phyloP scores from a whole-genome alignment of 352 stramenopile genomes.

The Phytophthora meadii region DNA sequence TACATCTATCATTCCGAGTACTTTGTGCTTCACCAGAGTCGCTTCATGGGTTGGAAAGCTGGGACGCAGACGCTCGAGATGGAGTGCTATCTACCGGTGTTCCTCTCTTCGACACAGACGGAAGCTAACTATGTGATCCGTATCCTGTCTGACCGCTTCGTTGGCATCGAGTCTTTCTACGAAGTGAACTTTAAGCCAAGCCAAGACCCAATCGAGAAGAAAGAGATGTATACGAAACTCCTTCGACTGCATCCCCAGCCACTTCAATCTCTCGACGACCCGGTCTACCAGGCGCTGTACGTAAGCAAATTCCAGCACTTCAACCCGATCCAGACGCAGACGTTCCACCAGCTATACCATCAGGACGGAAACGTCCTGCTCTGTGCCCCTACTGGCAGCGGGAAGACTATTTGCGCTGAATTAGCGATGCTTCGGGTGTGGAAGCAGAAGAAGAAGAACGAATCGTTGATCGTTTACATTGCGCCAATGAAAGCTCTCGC shows the following conservation, averaged over 20 bases:
- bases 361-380: slow-evolving; percentile 96
- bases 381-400: slow-evolving; percentile 96
- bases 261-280: slow-evolving; percentile 91
- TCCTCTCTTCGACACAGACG: slow-evolving; percentile 91
- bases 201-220: slow-evolving; percentile 43
- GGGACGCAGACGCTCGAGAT: slow-evolving; percentile 80
- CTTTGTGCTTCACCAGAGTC: slow-evolving; percentile 85
- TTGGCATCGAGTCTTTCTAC: slow-evolving; percentile 94
- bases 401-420: slow-evolving; percentile 98
- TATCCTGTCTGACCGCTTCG: slow-evolving; percentile 96
- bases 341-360: slow-evolving; percentile 98
- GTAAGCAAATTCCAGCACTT: slow-evolving; percentile 88
- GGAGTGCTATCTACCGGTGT: slow-evolving; percentile 97
- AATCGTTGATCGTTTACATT: slow-evolving; percentile 96
- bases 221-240: slow-evolving; percentile 87
- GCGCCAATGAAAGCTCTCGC: slow-evolving; percentile 97
- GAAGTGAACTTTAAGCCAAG: slow-evolving; percentile 69
- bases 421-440: slow-evolving; percentile 97
- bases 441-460: slow-evolving; percentile 50
- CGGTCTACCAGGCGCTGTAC: slow-evolving; percentile 93
- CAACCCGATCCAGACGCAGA: slow-evolving; percentile 97
- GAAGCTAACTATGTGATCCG: slow-evolving; percentile 93
- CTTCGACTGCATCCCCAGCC: slow-evolving; percentile 96
- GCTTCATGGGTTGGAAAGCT: slow-evolving; percentile 73
- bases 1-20: slow-evolving; percentile 96